Evolutionary conservation across 1,284 basidiomycete genomes (phyloP), one percentile per base, ranked within the genome.

Genomic region (Cutaneotrichosporon dermatis): DNA sequence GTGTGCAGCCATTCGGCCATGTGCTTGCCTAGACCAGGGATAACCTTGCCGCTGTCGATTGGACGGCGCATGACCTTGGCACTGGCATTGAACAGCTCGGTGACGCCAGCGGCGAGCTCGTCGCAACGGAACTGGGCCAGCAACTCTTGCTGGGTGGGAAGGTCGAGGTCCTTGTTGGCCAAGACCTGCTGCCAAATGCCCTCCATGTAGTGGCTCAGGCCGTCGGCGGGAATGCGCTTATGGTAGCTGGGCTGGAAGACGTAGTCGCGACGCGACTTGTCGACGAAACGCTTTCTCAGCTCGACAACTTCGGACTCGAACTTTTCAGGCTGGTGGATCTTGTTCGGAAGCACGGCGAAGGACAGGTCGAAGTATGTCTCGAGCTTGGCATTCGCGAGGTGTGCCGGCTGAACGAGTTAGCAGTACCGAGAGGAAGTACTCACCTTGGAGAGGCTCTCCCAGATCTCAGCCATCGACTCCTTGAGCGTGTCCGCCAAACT

Each of bases 161-260:
- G 79, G 77, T 99, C 96, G 49, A 99, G 85, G 75, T 99, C 96
- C 79, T 99, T 98, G 82, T 99, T 99, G 7, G 84, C 88, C 75
- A 97, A 88, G 25, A 99, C 94, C 88, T 98, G 94, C 84, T 98
- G 91, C 96, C 96, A 99, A 61, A 99, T 95, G 51, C 88, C 86
- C 71, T 92, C 89, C 89, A 99, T 96, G 75, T 99, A 99, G 75
- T 93, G 90, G 2, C 90, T 86, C 12, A 95, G 90, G 64, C 96
- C 96, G 75, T 99, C 96, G 0, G 96, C 95, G 0, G 96, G 96
- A 65, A 99, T 98, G 12, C 94, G 86, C 78, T 98, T 98, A 79
- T 99, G 96, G 76, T 99, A 99, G 9, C 84, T 82, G 2, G 92
- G 87, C 76, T 92, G 92, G 84, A 99, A 98, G 42, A 97, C 81